These are phyloP conservation scores for Phialocephala subalpina DNA, from an alignment of 2,329 filamentous ascomycete species.

Conservation along the genomic window DNA sequence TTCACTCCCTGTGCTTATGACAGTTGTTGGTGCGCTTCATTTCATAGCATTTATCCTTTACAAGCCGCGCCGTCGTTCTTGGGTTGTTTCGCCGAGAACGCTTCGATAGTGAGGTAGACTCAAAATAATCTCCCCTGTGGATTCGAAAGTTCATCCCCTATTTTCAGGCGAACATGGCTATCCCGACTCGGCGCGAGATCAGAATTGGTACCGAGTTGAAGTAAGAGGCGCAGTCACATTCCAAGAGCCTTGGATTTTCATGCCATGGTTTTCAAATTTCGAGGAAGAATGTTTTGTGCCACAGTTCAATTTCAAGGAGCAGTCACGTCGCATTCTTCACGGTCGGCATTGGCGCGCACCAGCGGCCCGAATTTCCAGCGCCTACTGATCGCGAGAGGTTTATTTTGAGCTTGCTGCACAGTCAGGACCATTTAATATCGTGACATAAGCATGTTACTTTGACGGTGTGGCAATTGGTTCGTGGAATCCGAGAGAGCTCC, in stretches of 20 bases:
- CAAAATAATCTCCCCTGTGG: background rate
- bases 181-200: background rate
- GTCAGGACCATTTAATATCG: background rate
- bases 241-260: background rate
- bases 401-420: background rate
- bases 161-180: background rate
- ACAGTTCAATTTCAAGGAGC: background rate
- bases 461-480: too few relatives aligned
- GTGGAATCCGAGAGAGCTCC: background rate
- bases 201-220: background rate
- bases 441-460: background rate
- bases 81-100: background rate
- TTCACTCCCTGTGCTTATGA: constrained; percentile 2
- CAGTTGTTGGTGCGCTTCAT: background rate
- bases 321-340: background rate
- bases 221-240: background rate
- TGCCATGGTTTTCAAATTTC: background rate
- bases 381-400: too few relatives aligned
- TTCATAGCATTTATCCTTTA: background rate
- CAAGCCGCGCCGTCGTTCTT: background rate
- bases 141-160: background rate
- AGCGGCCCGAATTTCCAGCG: background rate
- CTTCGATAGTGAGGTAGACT: background rate
- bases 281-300: background rate
- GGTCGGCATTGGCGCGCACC: background rate